Percentiles rank a stretch among this genome's conserved stretches.
Conservation (phyloP, 2,329 filamentous ascomycete species). For the Fonsecaea nubica region DNA sequence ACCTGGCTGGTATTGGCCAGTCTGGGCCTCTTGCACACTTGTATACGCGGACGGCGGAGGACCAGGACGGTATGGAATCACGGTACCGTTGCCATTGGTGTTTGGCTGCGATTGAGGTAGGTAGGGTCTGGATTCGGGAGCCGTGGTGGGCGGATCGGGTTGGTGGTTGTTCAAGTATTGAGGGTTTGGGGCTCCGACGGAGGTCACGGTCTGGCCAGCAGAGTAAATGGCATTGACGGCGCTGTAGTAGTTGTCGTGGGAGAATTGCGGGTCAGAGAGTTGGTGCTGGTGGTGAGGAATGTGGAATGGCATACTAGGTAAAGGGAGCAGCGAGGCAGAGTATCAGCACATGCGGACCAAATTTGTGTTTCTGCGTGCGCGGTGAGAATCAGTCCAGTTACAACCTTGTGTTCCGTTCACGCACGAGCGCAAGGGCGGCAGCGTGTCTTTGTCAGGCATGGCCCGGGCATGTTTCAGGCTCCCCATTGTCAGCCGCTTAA, state of each 20-base stretch:
- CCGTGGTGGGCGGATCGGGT: conserved; percentile 31
- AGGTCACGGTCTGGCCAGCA: conserved; percentile 55
- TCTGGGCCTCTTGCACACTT: conserved; percentile 23
- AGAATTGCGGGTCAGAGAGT: conserved; percentile 32
- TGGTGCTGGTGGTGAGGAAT: conserved; percentile 37
- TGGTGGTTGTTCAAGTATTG: conserved; percentile 42
- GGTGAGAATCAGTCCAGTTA: conserved; percentile 2
- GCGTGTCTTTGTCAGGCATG: conserved; percentile 2
- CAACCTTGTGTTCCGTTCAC: conserved; percentile 8
- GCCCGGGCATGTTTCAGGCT: conserved; percentile 4
- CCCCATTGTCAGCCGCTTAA: conserved; percentile 17
- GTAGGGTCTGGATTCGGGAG: conserved; percentile 31
- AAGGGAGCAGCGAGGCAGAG: background rate
- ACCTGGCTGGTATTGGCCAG: conserved; percentile 29
- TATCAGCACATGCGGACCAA: conserved; percentile 11
- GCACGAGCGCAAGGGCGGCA: background rate
- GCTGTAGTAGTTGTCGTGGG: conserved; percentile 38
- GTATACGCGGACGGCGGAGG: conserved; percentile 28
- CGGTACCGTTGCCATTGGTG: conserved; percentile 34
- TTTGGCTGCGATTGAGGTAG: conserved; percentile 30
- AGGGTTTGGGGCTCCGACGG: conserved; percentile 53
- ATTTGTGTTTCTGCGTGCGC: conserved; percentile 7
- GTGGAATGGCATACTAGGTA: conserved; percentile 39
- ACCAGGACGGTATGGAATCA: conserved; percentile 36
- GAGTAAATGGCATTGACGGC: conserved; percentile 51